Base-by-base conservation (phyloP, 1,284 basidiomycete species). In the Ustilago loliicola region DNA sequence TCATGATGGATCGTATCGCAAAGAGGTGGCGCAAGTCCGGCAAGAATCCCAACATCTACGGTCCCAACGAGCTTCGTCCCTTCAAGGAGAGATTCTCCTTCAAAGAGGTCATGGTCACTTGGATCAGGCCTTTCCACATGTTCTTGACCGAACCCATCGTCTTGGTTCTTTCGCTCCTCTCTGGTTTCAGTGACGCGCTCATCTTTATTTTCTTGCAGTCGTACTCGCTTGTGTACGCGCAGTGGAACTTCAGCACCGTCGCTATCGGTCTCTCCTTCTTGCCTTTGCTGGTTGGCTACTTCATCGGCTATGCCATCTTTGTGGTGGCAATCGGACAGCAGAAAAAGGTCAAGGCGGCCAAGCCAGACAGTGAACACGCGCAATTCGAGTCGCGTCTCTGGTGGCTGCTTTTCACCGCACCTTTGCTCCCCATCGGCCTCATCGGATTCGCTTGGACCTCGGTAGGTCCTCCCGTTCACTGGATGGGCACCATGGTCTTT, bases 191-290 rank as follows among this genome's bases (percentile, higher is more conserved):
- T 40, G 84, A 85, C 38, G 83, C 81, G 3, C 79, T 86, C 32
- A 88, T 88, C 77, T 88, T 88, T 75, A 87, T 86, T 47, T 88
- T 88, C 76, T 68, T 87, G 45, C 85, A 88, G 72, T 85, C 86
- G 1, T 88, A 86, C 77, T 68, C 79, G 1, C 84, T 86, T 0
- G 87, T 88, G 29, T 88, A 85, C 74, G 57, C 74, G 56, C 85
- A 88, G 58, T 88, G 87, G 87, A 72, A 79, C 42, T 88, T 88
- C 68, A 87, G 75, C 67, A 42, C 80, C 74, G n/a, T 70, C 77
- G 52, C 63, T 72, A 21, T 80, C 75, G 64, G 87, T 78, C 45
- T 72, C 5, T 72, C 86, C 8, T 88, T 87, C 66, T 61, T 88
- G 40, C 83, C 86, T 13, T 79, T 88, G 61, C 80, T 84, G 21